These are phyloP conservation scores for Vararia minispora DNA, from an alignment of 768 basidiomycete species.

Conservation along the genomic window DNA sequence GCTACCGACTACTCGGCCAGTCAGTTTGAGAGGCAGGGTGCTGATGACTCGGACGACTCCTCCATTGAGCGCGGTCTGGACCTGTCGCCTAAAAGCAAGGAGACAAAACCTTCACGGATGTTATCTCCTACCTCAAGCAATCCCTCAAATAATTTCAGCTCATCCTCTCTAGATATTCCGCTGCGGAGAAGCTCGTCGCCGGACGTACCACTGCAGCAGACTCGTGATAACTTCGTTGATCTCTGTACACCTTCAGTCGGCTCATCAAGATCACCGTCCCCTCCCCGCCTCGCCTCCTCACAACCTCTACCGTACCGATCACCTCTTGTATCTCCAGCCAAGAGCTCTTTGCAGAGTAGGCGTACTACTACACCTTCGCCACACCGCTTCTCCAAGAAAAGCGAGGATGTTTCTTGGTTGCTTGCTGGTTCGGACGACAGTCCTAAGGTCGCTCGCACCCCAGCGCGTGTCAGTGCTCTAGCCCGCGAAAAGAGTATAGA, in stretches of 20 bases:
- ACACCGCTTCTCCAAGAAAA: not conserved
- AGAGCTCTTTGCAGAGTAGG: too few species aligned
- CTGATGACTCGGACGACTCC: slow-evolving; percentile 44
- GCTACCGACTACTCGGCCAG: slow-evolving; percentile 21
- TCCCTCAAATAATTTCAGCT: slow-evolving; percentile 1
- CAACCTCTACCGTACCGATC: too few species aligned
- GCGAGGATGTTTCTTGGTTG: slow-evolving; percentile 12
- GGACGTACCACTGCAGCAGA: not conserved
- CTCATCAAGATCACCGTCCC: slow-evolving; percentile 8
- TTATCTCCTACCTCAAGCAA: slow-evolving; percentile 3
- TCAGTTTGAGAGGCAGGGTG: slow-evolving; percentile 32
- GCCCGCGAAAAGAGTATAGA: too few species aligned
- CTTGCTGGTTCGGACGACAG: slow-evolving; percentile 13
- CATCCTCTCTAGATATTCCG: slow-evolving; percentile 14
- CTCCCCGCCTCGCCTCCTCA: too few species aligned
- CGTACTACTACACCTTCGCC: too few species aligned
- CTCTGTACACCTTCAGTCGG: slow-evolving; percentile 9
- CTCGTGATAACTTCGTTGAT: slow-evolving; percentile 12
- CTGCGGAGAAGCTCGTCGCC: slow-evolving; percentile 3
- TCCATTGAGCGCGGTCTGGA: slow-evolving; percentile 38
- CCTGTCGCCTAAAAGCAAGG: slow-evolving; percentile 2
- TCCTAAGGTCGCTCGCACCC: slow-evolving; percentile 1
- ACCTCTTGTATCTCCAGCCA: too few species aligned
- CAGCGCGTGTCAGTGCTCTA: too few species aligned
- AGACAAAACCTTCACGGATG: not conserved